Base-by-base conservation (phyloP, 208 protist genomes). In the Acanthamoeba culbertsoni region DNA sequence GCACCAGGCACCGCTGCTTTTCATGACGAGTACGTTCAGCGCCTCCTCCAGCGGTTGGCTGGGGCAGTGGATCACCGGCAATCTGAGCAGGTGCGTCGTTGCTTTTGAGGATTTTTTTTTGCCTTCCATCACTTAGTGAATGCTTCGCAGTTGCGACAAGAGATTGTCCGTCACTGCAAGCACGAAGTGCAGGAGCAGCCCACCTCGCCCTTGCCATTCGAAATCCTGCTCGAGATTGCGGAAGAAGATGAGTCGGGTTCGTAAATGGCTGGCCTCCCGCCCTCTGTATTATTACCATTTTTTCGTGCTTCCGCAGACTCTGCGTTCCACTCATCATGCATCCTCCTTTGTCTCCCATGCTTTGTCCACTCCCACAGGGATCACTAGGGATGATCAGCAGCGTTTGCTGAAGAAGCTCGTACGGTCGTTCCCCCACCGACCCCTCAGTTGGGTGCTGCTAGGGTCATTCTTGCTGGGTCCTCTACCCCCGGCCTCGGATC, bases 361-460 rank as follows among this genome's bases (percentile, higher is more conserved):
- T 55, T 55, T 63, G 20, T 63, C 23, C 16, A 23, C 12, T 8
- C 8, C 48, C 48, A 55, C 63, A 73, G 63, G 43, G 63, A 43
- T 84, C 10, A n/a, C 28, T 16, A 55, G 1, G 12, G 68, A 42
- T 43, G 73, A 84, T 10, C 43, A 84, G 45, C 43, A 84, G 45
- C 42, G 73, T 0, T 20, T 84, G 31, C 55, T 84, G 26, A 84
- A 84, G 45, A 26, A 23, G 73, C 45, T 84, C 6, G 73, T 84
- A 43, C 73, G 73, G 8, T 84, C 73, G 73, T 84, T 84, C 73
- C 73, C 73, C 3, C 73, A 84, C 45, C 31, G 73, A 31, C 73
- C 73, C 1, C 43, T 84, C 26, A 84, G 73, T 33, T 84, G 73
- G 73, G 12, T 84, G 37, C 73, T 84, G 16, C 42, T 84, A 26